These are phyloP conservation scores for Phoenix dactylifera DNA, from an alignment of 176 grass and related monocot genomes.

Conservation along the genomic window DNA sequence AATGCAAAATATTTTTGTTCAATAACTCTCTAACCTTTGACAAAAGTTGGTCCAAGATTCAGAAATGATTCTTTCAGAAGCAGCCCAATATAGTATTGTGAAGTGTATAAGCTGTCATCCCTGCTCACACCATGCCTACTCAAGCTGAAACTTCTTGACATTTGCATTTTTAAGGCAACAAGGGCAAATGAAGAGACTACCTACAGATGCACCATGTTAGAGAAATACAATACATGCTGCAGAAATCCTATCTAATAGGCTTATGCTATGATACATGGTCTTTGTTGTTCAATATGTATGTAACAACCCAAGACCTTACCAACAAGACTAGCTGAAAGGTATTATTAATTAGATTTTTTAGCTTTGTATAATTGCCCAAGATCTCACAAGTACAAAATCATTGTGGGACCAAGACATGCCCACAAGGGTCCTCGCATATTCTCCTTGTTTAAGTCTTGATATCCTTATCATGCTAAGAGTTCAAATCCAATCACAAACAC, in stretches of 20 bases:
- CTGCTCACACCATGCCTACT: constrained; percentile 19
- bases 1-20: constrained; percentile 6
- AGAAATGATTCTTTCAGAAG: constrained; percentile 77
- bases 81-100: constrained; percentile 55
- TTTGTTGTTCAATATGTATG: too few relatives aligned
- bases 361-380: too few relatives aligned
- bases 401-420: too few relatives aligned
- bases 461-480: too few relatives aligned
- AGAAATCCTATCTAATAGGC: background rate
- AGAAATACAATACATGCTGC: background rate
- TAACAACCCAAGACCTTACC: too few relatives aligned
- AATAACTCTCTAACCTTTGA: constrained; percentile 60
- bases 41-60: constrained; percentile 90
- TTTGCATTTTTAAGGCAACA: constrained; percentile 59
- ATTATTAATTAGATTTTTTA: too few relatives aligned
- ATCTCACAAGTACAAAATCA: too few relatives aligned
- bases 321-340: too few relatives aligned
- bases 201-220: constrained; percentile 29
- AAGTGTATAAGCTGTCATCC: constrained; percentile 29
- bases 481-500: too few relatives aligned
- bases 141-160: constrained; percentile 35
- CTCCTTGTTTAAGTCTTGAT: too few relatives aligned
- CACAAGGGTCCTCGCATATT: too few relatives aligned
- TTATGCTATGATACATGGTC: too few relatives aligned
- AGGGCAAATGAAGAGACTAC: constrained; percentile 52